Conservation (phyloP, 345 rosid genomes). For the Eucalyptus sp. region DNA sequence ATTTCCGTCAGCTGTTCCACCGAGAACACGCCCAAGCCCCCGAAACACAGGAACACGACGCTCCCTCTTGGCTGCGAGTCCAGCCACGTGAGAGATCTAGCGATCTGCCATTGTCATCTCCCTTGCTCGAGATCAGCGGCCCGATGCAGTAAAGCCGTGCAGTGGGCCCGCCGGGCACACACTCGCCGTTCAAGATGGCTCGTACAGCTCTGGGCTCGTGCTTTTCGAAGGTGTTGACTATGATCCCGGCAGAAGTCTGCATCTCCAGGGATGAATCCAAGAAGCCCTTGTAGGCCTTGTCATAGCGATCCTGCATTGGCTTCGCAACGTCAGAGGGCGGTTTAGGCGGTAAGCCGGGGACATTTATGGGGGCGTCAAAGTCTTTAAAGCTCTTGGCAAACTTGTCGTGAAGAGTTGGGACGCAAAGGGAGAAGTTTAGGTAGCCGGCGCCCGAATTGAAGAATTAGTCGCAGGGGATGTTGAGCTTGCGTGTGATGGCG, state of each 20-base stretch:
- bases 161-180: conserved; percentile 9
- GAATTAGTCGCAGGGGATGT: not conserved
- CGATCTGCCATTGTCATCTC: not conserved
- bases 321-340: not conserved
- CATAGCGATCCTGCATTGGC: not conserved
- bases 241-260: conserved; percentile 13
- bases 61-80: not conserved
- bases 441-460: not conserved
- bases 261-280: not conserved
- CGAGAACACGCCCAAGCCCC: conserved; percentile 42
- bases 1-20: conserved; percentile 23
- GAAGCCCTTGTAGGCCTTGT: conserved; percentile 1
- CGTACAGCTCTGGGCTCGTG: conserved; percentile 21
- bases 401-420: not conserved
- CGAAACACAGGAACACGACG: conserved; percentile 42
- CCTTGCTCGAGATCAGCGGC: conserved; percentile 11
- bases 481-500: not conserved
- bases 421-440: not conserved
- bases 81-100: not conserved
- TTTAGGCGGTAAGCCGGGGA: not conserved
- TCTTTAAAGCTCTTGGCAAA: not conserved
- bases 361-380: not conserved
- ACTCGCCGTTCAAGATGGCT: conserved; percentile 24
- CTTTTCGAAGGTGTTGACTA: conserved; percentile 32
- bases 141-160: conserved; percentile 40